Conservation (phyloP, 148 eudicot species). For the Rhododendron henanense region DNA sequence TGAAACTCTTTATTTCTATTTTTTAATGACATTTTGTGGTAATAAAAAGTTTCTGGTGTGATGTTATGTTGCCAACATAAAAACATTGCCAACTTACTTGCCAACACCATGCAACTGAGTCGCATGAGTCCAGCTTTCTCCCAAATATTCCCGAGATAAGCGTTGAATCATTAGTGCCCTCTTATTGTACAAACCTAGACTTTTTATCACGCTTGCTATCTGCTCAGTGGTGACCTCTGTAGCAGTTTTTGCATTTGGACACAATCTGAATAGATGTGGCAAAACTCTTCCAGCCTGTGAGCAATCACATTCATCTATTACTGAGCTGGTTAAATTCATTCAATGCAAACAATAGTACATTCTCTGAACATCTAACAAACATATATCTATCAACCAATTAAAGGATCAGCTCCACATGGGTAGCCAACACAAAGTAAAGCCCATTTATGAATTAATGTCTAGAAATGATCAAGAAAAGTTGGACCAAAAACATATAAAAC, state of each 20-base stretch:
- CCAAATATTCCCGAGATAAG: constrained; percentile 61
- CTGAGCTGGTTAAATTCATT: neutral
- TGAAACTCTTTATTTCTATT: too few species aligned
- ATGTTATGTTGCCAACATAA: neutral
- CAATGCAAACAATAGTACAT: neutral
- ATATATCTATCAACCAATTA: neutral
- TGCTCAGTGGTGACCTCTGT: constrained; percentile 28
- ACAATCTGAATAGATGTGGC: constrained; percentile 45
- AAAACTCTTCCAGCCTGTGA: constrained; percentile 56
- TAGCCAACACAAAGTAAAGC: neutral
- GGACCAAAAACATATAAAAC: neutral
- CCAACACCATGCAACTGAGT: constrained; percentile 77
- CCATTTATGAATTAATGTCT: neutral
- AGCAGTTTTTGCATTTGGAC: constrained; percentile 72
- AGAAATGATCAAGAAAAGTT: neutral
- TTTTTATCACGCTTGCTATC: constrained; percentile 40
- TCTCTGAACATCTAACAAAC: neutral
- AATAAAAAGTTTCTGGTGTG: too few species aligned
- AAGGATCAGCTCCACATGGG: neutral
- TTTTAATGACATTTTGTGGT: too few species aligned
- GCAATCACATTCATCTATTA: neutral
- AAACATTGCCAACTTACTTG: constrained; percentile 41
- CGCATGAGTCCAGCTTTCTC: constrained; percentile 65
- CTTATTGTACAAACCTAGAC: constrained; percentile 59
- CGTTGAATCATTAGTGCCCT: constrained; percentile 54